Conservation (phyloP, 2,329 filamentous ascomycete genomes). For the Colletotrichum sansevieriae region DNA sequence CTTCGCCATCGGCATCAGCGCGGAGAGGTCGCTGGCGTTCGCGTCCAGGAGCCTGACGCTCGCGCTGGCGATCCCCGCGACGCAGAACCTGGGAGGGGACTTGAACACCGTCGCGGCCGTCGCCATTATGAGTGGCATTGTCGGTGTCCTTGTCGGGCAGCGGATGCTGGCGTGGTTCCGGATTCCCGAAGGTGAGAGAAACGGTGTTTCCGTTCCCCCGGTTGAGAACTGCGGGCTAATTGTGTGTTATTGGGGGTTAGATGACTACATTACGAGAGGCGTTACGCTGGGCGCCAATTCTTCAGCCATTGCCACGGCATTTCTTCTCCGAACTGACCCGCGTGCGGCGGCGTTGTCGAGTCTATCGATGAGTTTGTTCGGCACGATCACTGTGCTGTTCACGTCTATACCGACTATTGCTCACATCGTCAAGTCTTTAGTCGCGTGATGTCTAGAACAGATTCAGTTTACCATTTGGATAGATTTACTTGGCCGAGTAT, state of each 20-base stretch:
- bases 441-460: slow-evolving; percentile 43
- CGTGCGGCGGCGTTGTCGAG: slow-evolving; percentile 71
- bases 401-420: slow-evolving; percentile 69
- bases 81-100: slow-evolving; percentile 69
- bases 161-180: slow-evolving; percentile 61
- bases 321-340: slow-evolving; percentile 68
- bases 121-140: slow-evolving; percentile 70
- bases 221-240: not conserved
- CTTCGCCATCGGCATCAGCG: slow-evolving; percentile 66
- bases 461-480: no score
- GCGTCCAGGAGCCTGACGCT: slow-evolving; percentile 69
- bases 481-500: no score
- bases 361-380: slow-evolving; percentile 72
- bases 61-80: slow-evolving; percentile 70
- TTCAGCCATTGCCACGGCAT: slow-evolving; percentile 69
- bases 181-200: slow-evolving; percentile 63
- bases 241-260: slow-evolving; percentile 46
- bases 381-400: slow-evolving; percentile 69
- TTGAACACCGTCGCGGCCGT: slow-evolving; percentile 67
- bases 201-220: no score
- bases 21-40: slow-evolving; percentile 66
- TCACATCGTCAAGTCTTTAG: slow-evolving; percentile 60
- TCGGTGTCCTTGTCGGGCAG: slow-evolving; percentile 68
- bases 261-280: slow-evolving; percentile 74
- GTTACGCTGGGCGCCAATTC: slow-evolving; percentile 73